Evolutionary conservation across 179 eudicot species (phyloP), one percentile per base, ranked within the genome.

Genomic region (Drosera spatulata): DNA sequence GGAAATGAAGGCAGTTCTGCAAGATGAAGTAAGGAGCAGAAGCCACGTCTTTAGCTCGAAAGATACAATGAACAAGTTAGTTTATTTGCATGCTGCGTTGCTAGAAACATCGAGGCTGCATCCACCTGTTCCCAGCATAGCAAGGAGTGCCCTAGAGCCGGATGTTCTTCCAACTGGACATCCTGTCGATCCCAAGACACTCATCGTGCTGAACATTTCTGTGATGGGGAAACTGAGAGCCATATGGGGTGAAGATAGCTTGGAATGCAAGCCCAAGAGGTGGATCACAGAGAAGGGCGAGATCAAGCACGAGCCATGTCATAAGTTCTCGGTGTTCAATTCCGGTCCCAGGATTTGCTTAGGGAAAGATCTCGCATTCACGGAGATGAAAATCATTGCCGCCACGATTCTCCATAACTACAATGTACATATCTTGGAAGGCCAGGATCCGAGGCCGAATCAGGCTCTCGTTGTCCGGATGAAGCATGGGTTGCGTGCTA

Each of bases 111-210:
- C 74, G 45, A 61, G 82, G 11, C 61, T 78, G 33, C 71, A 71
- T 41, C 82, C 82, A n/a, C 79, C 79, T 2, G 73, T 73, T 3
- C 74, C 55, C 0, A 62, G 68, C 9, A 56, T 68, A 51, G 43
- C 61, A 1, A 74, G 65, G 60, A 7, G 48, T 10, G 71, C 79
- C 0, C 3, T 68, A 0, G 48, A 68, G 42, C 10, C 69, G 1
- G 82, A 78, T 11, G 12, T 56, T 13, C 65, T 74, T 4, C 79
- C 82, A 4, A 74, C 71, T 38, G 79, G 82, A 3, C 73, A 77
- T 37, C 53, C 40, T 38, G 76, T 71, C 42, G 22, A 61, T 2
- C 75, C 79, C 33, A 22, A 22, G 33, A 22, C 33, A 22, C 33
- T 22, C 33, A 22, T 22, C 33, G 33, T 22, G 33, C 33, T 22